Percentiles rank a stretch among this genome's conserved stretches.
These are phyloP conservation scores for Pichia ethanolica DNA, from an alignment of 805 yeast species.

Conservation along the genomic window DNA sequence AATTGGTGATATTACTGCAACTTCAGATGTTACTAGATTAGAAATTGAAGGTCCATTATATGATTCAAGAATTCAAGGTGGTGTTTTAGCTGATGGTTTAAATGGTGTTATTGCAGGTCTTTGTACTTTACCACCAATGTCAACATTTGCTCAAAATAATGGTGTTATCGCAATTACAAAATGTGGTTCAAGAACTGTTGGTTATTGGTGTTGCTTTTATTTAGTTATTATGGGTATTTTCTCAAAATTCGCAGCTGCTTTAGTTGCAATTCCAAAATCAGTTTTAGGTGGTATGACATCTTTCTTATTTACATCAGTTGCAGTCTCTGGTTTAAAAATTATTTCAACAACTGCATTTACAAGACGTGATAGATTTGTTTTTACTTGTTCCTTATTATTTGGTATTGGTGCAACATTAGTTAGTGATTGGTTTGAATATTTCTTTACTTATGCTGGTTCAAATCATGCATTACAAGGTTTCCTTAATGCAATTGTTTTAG, in stretches of 20 bases:
- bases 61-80: conserved; percentile 88
- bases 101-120: conserved; percentile 68
- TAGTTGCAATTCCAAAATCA: conserved; percentile 71
- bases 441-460: conserved; percentile 43
- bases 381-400: conserved; percentile 43
- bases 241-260: conserved; percentile 83
- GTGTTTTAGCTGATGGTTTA: conserved; percentile 81
- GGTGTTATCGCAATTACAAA: conserved; percentile 91
- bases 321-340: conserved; percentile 51
- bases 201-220: conserved; percentile 48
- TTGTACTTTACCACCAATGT: conserved; percentile 81
- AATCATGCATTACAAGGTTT: conserved; percentile 40
- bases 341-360: conserved; percentile 47
- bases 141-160: conserved; percentile 91
- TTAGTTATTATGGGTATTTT: conserved; percentile 81
- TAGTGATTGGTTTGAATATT: conserved; percentile 38
- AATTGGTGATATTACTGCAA: conserved; percentile 91
- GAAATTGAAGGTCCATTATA: conserved; percentile 76
- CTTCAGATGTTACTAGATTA: conserved; percentile 82
- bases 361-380: conserved; percentile 49
- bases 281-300: conserved; percentile 83
- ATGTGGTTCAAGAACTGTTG: conserved; percentile 80
- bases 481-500: conserved; percentile 44
- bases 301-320: conserved; percentile 48
- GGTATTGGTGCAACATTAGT: conserved; percentile 46